Evolutionary conservation across 164 flowering plant genomes (phyloP).

Genomic region (Berberis thunbergii): DNA sequence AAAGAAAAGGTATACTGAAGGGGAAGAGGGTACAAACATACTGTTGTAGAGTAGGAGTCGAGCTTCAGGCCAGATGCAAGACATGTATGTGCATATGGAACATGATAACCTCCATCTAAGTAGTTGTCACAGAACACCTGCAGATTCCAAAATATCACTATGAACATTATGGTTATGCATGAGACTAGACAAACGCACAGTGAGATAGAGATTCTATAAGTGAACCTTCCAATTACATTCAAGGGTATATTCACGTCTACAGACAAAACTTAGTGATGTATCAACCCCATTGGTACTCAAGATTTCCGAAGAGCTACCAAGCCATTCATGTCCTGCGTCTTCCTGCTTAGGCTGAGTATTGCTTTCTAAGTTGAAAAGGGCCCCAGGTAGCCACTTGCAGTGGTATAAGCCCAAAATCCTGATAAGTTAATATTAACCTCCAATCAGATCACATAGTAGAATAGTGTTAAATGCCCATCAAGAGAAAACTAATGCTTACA

Average conservation of each 20-base stretch:
- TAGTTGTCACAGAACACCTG: conserved; percentile 95
- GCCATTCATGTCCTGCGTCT: conserved; percentile 64
- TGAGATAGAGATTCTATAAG: too few species aligned
- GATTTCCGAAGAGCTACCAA: conserved; percentile 60
- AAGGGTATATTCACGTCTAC: conserved; percentile 75
- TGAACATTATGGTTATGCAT: not conserved
- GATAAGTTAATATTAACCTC: conserved; percentile 11
- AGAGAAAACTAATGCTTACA: too few species aligned
- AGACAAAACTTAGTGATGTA: conserved; percentile 50
- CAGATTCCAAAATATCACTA: not conserved
- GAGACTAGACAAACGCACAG: too few species aligned
- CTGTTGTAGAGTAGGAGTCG: conserved; percentile 63
- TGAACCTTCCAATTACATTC: conserved; percentile 96
- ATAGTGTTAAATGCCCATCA: not conserved
- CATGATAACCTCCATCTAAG: conserved; percentile 93
- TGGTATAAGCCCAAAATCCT: conserved; percentile 85
- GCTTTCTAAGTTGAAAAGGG: conserved; percentile 60
- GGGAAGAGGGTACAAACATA: conserved; percentile 25
- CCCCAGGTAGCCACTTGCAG: conserved; percentile 71
- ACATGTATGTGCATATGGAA: conserved; percentile 85
- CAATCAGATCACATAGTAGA: not conserved
- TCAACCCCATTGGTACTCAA: conserved; percentile 49
- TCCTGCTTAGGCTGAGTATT: conserved; percentile 14
- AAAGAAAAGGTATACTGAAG: not conserved
- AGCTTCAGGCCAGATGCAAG: conserved; percentile 82